Evolutionary conservation across 2,329 filamentous ascomycete genomes (phyloP).

Genomic region (Aspergillus viridinutans): DNA sequence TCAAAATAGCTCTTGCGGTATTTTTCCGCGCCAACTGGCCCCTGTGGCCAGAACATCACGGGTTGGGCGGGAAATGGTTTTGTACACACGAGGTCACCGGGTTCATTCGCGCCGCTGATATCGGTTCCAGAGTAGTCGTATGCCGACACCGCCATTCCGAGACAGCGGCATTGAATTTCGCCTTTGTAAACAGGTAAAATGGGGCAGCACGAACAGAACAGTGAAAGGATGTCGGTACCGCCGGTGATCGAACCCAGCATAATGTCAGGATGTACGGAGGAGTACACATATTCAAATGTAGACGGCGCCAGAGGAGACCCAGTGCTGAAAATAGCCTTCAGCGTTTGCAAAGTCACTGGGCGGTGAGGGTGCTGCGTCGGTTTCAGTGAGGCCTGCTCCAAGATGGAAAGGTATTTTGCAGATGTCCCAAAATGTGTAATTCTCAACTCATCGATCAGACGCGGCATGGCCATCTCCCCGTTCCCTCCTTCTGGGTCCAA

Average conservation of each 20-base stretch:
- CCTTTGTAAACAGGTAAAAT: constrained; percentile 68
- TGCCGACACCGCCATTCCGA: constrained; percentile 69
- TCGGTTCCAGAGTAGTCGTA: constrained; percentile 57
- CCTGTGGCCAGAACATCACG: constrained; percentile 73
- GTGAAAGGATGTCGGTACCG: constrained; percentile 92
- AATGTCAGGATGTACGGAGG: constrained; percentile 71
- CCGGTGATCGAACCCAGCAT: constrained; percentile 93
- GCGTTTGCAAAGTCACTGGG: constrained; percentile 40
- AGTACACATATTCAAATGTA: constrained; percentile 87
- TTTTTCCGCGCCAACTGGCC: constrained; percentile 64
- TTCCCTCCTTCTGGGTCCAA: constrained; percentile 52
- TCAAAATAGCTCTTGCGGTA: constrained; percentile 87
- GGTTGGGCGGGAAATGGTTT: constrained; percentile 88
- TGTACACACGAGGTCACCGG: constrained; percentile 84
- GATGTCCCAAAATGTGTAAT: constrained; percentile 95
- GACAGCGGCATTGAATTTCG: constrained; percentile 71
- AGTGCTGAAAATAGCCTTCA: constrained; percentile 89
- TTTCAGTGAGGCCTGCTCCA: constrained; percentile 71
- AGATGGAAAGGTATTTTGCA: constrained; percentile 84
- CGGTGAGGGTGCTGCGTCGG: constrained; percentile 51
- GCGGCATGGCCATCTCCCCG: constrained; percentile 76
- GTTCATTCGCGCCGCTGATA: constrained; percentile 58
- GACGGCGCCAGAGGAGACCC: constrained; percentile 88
- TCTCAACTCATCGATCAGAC: constrained; percentile 70
- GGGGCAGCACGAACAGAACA: constrained; percentile 83